phyloP scores from a whole-genome alignment of 1,284 basidiomycete species.

The Marasmius oreades region DNA sequence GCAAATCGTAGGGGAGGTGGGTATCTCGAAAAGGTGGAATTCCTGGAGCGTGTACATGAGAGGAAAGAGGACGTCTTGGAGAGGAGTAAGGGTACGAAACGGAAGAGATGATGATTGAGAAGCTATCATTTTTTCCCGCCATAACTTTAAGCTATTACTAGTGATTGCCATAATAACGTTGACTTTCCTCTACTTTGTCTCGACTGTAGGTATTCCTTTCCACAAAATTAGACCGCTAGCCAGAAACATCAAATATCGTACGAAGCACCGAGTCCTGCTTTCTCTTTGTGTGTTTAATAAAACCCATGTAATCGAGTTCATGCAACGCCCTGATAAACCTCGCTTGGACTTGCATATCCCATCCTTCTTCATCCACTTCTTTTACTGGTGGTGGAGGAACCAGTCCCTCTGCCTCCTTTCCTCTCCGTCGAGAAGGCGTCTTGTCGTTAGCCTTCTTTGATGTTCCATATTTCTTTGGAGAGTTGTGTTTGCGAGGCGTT shows the following conservation, averaged over 20 bases:
- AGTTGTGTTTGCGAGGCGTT: background rate
- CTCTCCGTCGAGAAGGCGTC: too few relatives aligned
- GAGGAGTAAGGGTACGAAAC: slow-evolving; percentile 50
- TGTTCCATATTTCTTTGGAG: slow-evolving; percentile 8
- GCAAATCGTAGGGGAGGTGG: slow-evolving; percentile 69
- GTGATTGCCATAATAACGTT: too few relatives aligned
- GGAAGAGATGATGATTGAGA: slow-evolving; percentile 41
- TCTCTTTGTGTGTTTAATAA: slow-evolving; percentile 73
- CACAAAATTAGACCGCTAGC: slow-evolving; percentile 18
- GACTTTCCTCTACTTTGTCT: too few relatives aligned
- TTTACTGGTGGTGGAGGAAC: slow-evolving; percentile 14
- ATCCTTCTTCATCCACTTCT: slow-evolving; percentile 40
- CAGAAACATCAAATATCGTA: slow-evolving; percentile 60
- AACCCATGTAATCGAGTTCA: slow-evolving; percentile 74
- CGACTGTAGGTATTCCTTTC: too few relatives aligned
- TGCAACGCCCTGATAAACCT: slow-evolving; percentile 74
- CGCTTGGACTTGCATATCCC: slow-evolving; percentile 65
- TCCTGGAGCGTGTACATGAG: slow-evolving; percentile 69
- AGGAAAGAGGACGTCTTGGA: slow-evolving; percentile 64
- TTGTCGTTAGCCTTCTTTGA: slow-evolving; percentile 16
- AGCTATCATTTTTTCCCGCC: too few relatives aligned
- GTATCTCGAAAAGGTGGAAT: slow-evolving; percentile 80
- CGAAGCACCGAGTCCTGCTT: slow-evolving; percentile 72
- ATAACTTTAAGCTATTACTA: too few relatives aligned
- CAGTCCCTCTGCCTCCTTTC: too few relatives aligned